Evolutionary conservation across 2,329 filamentous ascomycete genomes (phyloP).

Genomic region (Epichloe aotearoae): DNA sequence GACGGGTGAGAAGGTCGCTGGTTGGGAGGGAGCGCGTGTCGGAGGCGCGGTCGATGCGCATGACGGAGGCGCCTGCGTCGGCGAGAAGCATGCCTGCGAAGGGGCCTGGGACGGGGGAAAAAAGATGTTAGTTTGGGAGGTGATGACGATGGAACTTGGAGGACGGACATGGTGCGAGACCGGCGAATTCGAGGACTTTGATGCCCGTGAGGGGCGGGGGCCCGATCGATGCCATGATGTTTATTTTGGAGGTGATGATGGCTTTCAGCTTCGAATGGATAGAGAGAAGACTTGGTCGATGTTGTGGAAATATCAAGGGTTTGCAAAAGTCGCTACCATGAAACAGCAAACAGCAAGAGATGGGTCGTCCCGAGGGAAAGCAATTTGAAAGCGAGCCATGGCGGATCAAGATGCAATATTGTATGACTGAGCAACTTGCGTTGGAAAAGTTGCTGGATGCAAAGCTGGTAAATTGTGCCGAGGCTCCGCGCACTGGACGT

Average conservation of each 20-base stretch:
- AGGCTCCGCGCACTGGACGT: no score
- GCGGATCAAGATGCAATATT: neutral
- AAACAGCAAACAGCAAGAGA: no score
- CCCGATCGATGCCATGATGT: constrained; percentile 2
- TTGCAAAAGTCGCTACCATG: no score
- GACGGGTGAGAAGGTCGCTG: constrained; percentile 62
- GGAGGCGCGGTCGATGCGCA: constrained; percentile 63
- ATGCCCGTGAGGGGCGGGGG: constrained; percentile 32
- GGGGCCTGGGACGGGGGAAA: constrained; percentile 43
- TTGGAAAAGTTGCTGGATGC: no score
- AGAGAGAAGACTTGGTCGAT: neutral
- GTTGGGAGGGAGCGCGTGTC: constrained; percentile 27
- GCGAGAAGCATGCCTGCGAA: constrained; percentile 82
- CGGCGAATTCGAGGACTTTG: constrained; percentile 47
- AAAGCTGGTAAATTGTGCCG: no score
- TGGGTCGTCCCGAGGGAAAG: no score
- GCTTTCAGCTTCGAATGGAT: neutral
- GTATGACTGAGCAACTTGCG: no score
- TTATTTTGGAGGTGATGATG: neutral
- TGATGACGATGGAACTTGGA: neutral
- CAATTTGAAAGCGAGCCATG: no score
- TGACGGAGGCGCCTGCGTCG: constrained; percentile 76
- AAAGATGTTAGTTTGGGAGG: neutral
- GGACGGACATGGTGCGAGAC: constrained; percentile 45
- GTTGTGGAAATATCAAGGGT: no score